Conservation (phyloP, 257 asterid genomes). For the Ajuga chamaepitys region DNA sequence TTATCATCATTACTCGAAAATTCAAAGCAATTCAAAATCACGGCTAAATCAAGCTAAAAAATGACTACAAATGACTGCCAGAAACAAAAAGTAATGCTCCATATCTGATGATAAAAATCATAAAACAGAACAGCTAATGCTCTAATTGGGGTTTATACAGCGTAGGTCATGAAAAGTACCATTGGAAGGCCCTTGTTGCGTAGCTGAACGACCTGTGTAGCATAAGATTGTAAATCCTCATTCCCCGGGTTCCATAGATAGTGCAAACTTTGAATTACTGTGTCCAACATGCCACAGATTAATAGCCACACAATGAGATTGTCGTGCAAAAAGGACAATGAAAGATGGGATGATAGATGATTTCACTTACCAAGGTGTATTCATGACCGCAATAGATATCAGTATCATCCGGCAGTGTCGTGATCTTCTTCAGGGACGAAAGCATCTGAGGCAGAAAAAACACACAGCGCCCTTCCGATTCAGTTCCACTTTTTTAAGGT, state of each 20-base stretch:
- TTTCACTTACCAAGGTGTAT: conserved; percentile 62
- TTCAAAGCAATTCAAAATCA: no score
- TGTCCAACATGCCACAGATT: conserved; percentile 24
- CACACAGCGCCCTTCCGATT: not conserved
- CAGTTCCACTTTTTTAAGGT: not conserved
- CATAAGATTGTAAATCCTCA: conserved; percentile 66
- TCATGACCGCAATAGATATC: conserved; percentile 87
- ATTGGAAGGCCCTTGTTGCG: conserved; percentile 81
- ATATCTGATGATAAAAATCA: no score
- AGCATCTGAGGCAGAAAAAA: conserved; percentile 55
- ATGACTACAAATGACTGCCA: no score
- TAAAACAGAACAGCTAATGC: no score
- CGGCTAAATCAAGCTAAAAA: no score
- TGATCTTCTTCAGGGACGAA: conserved; percentile 65
- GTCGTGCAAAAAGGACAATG: not conserved
- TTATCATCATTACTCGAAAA: no score
- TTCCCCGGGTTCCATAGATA: conserved; percentile 82
- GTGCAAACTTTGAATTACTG: conserved; percentile 95
- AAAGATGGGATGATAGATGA: not conserved
- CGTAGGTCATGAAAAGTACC: conserved; percentile 30
- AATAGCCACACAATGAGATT: conserved; percentile 15
- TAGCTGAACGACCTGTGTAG: conserved; percentile 50
- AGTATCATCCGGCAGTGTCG: conserved; percentile 77
- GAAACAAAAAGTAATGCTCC: no score
- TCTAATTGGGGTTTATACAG: not conserved